Base-by-base conservation (phyloP, 1,139 yeast species). In the Debaryomyces sp. region DNA sequence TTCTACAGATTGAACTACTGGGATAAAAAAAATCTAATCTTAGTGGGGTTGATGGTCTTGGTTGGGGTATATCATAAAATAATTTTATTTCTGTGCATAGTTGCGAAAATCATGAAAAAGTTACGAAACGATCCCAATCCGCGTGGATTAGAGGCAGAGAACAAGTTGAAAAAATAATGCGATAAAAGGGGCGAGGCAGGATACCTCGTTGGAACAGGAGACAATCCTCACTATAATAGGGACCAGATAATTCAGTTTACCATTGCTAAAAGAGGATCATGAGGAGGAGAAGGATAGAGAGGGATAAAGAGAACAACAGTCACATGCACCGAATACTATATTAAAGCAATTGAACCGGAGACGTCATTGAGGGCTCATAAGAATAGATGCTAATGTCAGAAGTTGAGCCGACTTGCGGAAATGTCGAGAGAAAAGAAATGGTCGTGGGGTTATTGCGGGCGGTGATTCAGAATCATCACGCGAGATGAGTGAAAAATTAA, bases 401-500 rank as follows among this genome's bases (percentile, higher is more conserved):
- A 27, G 13, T 12, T 27, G 13, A 5, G 13, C 13, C 29, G 10
- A 12, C n/a, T 26, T 26, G 10, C 3, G 30, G 30, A 6, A 27
- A 12, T 2, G 30, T 27, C 27, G 4, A 12, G 13, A 26, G 12
- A 27, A 27, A 27, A 27, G 30, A 27, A 27, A 10, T 12, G 27
- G n/a, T 27, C n/a, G 30, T 27, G 30, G 30, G 30, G 30, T 27
- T n/a, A 12, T 27, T 27, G 30, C 30, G 30, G 29, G 29, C 12
- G 12, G 12, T 10, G 13, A 12, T 24, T 24, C 27, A 9, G 27
- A 24, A 24, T 24, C 27, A 24, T 24, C 8, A n/a, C n/a, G n/a
- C n/a, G n/a, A 21, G 38, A 35, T 35, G 38, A 35, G 26, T 35
- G 38, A 35, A 35, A 34, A 35, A 35, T 10, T 35, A 17, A 21